These are phyloP conservation scores for Eragrostis curvula DNA, from an alignment of 176 grass and related monocot species.

Conservation along the genomic window DNA sequence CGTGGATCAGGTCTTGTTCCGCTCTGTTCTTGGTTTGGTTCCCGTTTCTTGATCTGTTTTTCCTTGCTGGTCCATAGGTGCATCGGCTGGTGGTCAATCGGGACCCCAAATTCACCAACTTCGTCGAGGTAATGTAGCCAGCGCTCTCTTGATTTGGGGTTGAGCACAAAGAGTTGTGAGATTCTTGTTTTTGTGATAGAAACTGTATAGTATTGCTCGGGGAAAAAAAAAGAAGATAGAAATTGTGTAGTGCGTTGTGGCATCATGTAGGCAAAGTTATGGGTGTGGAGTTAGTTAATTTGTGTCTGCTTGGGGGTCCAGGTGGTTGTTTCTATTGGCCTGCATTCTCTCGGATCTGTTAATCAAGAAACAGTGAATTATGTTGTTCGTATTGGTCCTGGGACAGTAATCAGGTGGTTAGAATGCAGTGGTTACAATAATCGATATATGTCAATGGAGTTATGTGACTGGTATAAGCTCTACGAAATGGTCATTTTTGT, in stretches of 20 bases:
- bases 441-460: not conserved
- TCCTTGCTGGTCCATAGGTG: slow-evolving; percentile 44
- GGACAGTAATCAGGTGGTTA: not conserved
- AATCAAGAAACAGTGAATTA: not conserved
- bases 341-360: not conserved
- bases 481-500: not conserved
- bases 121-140: slow-evolving; percentile 81
- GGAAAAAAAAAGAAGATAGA: no score
- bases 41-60: not conserved
- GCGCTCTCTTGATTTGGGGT: not conserved
- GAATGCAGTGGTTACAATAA: no score
- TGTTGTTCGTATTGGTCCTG: not conserved
- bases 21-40: no score
- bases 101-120: slow-evolving; percentile 99
- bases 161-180: not conserved
- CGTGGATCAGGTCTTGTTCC: no score
- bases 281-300: not conserved
- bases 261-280: not conserved
- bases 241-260: no score
- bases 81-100: slow-evolving; percentile 93
- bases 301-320: not conserved
- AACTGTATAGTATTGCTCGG: no score
- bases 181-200: not conserved
- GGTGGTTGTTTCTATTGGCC: not conserved
- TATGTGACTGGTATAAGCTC: not conserved